A percentile compares a stretch with the other conserved stretches of the same genome.
phyloP scores from a whole-genome alignment of 2,329 filamentous ascomycete genomes.

The Ascochyta pisi region DNA sequence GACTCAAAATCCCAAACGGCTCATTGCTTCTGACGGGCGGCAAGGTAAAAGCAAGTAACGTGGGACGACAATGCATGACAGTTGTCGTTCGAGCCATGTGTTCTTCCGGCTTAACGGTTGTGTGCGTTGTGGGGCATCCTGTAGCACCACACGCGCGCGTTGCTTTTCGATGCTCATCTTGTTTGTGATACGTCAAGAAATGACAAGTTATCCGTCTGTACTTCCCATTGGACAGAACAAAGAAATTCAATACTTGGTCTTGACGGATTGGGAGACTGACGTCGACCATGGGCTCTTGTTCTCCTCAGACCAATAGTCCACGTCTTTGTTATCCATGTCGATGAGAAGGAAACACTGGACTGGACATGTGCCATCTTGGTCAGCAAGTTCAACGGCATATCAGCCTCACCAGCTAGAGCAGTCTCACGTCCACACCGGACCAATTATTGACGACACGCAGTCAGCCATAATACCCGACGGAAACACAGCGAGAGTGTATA shows the following conservation, averaged over 20 bases:
- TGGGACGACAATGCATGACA: constrained; percentile 14
- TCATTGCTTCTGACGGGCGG: constrained; percentile 5
- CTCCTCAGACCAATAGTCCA: background rate
- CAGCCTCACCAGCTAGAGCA: constrained; percentile 1
- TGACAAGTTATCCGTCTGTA: background rate
- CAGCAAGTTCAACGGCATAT: background rate
- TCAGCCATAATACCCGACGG: constrained; percentile 9
- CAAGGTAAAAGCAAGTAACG: constrained; percentile 22
- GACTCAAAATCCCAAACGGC: constrained; percentile 1
- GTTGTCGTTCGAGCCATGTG: constrained; percentile 25
- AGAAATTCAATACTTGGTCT: constrained; percentile 12
- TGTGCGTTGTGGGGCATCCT: constrained; percentile 16
- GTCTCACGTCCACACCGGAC: background rate
- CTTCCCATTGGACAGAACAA: constrained; percentile 6
- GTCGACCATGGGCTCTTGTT: background rate
- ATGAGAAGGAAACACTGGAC: background rate
- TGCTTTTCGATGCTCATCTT: constrained; percentile 14
- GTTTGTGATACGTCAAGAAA: constrained; percentile 17
- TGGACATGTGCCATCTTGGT: background rate
- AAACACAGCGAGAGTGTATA: constrained; percentile 1
- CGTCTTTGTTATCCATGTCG: background rate
- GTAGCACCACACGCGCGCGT: constrained; percentile 19
- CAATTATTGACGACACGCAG: background rate
- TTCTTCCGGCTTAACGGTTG: constrained; percentile 18
- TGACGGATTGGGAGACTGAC: background rate